Evolutionary conservation across 306 rosid genomes (phyloP), one percentile per base, ranked within the genome.

Genomic region (Rosa multiflora): DNA sequence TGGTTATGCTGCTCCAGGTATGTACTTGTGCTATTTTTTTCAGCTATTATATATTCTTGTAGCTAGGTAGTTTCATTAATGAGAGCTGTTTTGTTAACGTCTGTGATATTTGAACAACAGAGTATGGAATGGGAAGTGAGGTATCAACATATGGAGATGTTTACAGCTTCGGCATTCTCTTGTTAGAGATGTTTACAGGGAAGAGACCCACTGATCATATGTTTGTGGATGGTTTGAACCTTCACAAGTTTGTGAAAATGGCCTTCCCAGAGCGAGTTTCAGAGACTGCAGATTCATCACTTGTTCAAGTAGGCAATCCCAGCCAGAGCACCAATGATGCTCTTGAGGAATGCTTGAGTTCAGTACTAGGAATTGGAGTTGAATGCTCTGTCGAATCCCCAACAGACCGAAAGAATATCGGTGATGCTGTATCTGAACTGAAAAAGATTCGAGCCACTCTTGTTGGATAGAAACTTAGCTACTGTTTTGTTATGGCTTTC

Each of bases 1-100:
- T 37, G n/a, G 64, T 37, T 52, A 52, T 49, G 64, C 23, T 18
- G 76, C 76, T 73, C 76, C 76, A 72, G 76, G 76, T 72, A 35
- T 5, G 17, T 5, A 3, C 64, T n/a, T 58, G 13, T 21, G 64
- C 64, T 58, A 52, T 51, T 51, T 51, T 51, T 1, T 15, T 20
- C 64, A 21, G 8, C 5, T 20, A 0, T 3, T 2, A 21, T n/a
- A n/a, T n/a, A n/a, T 10, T 21, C 12, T 8, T n/a, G 4, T 52
- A 52, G 6, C 4, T 58, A 58, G 63, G 11, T 21, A 20, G 1
- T 20, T 55, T 3, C 12, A n/a, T 8, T 53, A 44, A 0, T 43
- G 4, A 1, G 74, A n/a, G 51, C 0, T 68, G 3, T n/a, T 13
- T 21, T 10, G 4, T 0, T 10, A 21, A 69, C 44, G 46, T 70